Percentiles rank a stretch among this genome's conserved stretches.
These are phyloP conservation scores for Saccharomyces hybrid DNA, from an alignment of 1,139 yeast species.

Conservation along the genomic window DNA sequence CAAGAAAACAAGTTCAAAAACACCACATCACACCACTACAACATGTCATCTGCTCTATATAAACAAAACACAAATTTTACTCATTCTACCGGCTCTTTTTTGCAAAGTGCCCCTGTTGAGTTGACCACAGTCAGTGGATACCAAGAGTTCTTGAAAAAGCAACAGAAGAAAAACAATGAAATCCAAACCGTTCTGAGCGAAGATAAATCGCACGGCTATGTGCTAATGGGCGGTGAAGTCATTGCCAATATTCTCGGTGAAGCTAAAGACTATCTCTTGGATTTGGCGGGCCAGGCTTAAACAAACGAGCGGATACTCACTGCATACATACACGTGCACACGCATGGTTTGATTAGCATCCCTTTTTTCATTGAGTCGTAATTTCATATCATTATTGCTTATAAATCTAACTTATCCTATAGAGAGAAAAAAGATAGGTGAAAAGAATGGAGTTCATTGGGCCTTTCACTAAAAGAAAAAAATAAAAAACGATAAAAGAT, in stretches of 20 bases:
- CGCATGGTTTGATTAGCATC: background rate
- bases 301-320: background rate
- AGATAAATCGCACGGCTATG: constrained; percentile 27
- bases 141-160: constrained; percentile 30
- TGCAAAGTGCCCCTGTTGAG: constrained; percentile 33
- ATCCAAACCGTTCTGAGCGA: constrained; percentile 30
- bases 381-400: background rate
- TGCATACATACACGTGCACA: too few species aligned
- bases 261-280: constrained; percentile 27
- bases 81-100: constrained; percentile 30
- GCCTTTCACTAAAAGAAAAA: background rate
- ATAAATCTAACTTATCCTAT: background rate
- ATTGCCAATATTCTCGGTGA: constrained; percentile 34
- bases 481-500: background rate
- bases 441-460: background rate
- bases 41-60: constrained; percentile 10
- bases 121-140: constrained; percentile 34
- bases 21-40: background rate
- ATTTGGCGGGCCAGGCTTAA: constrained; percentile 9
- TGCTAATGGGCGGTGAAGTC: constrained; percentile 30
- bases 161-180: constrained; percentile 11
- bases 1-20: too few species aligned
- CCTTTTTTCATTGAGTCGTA: background rate
- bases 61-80: constrained; percentile 21
- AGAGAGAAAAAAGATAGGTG: background rate